Evolutionary conservation across 1,139 yeast species (phyloP).

Genomic region (Yamadazyma epiphylla): DNA sequence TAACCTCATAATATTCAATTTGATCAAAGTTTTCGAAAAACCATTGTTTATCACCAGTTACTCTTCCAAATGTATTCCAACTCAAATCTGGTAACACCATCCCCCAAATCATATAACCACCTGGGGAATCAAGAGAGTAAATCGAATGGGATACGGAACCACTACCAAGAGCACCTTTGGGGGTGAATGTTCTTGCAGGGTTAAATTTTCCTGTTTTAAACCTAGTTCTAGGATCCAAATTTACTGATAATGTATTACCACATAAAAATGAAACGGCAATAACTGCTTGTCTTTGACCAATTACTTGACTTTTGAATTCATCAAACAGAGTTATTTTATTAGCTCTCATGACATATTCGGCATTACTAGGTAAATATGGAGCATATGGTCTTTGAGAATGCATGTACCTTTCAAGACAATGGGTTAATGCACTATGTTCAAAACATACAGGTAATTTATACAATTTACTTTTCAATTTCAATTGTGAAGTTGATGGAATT

Average conservation of each 20-base stretch:
- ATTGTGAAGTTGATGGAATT: constrained; percentile 24
- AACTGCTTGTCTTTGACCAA: constrained; percentile 26
- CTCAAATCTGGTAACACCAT: constrained; percentile 30
- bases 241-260: constrained; percentile 30
- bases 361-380: constrained; percentile 30
- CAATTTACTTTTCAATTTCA: constrained; percentile 25
- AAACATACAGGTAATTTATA: constrained; percentile 27
- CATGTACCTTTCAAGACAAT: constrained; percentile 28
- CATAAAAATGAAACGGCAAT: constrained; percentile 35
- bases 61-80: constrained; percentile 32
- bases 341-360: constrained; percentile 27
- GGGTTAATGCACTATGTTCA: constrained; percentile 26
- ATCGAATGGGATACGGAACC: constrained; percentile 31
- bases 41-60: constrained; percentile 26
- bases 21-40: constrained; percentile 31
- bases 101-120: constrained; percentile 40
- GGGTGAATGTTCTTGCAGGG: constrained; percentile 36
- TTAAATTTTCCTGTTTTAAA: constrained; percentile 31
- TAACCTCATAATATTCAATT: constrained; percentile 31
- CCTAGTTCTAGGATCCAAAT: constrained; percentile 29
- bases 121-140: constrained; percentile 35
- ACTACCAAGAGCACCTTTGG: constrained; percentile 33
- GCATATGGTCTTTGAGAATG: constrained; percentile 36
- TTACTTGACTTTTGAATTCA: constrained; percentile 23
- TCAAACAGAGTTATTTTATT: constrained; percentile 22